Evolutionary conservation across 768 basidiomycete genomes (phyloP), one percentile per base, ranked within the genome.

Genomic region (Chalciporus chontae): DNA sequence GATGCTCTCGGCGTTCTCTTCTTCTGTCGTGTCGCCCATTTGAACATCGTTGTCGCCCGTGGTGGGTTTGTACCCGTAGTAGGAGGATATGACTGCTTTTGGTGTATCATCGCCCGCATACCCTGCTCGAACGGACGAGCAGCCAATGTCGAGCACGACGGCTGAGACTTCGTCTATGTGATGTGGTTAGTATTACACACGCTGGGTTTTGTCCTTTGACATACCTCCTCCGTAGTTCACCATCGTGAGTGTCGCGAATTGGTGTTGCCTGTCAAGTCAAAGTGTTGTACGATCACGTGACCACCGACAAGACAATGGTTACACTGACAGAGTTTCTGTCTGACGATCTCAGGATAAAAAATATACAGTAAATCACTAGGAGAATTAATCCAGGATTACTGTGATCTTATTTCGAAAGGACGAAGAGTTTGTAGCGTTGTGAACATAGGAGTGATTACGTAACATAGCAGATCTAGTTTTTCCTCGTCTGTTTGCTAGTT

Each of bases 61-160:
- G 38, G 69, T 67, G 50, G 69, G 72, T 37, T 78, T 78, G 67
- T 84, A 94, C 27, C 94, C 94, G 69, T 92, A 98, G 39, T 82
- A 77, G 3, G 94, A 89, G 8, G 96, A 89, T 55, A 95, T 82
- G 53, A 97, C 84, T 15, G 90, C 87, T 69, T 92, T 91, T 15
- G 96, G 96, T 10, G 88, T 81, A 62, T 98, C 96, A 70, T 98
- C 95, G 40, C 96, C 96, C 10, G 96, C 95, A 68, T 98, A 96
- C 46, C 96, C 96, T 10, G 93, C 92, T 65, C 96, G 85, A 47
- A 94, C 73, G 8, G 92, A 87, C 21, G 88, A 87, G 10, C 89
- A 77, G 24, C 96, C 96, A 64, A 98, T 87, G 73, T 99, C 96
- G 32, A 99, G 73, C 19, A 98, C 96, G 45, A 98, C 74, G 26